phyloP scores from a whole-genome alignment of 176 grass and related monocot genomes.

The Secale cereale region DNA sequence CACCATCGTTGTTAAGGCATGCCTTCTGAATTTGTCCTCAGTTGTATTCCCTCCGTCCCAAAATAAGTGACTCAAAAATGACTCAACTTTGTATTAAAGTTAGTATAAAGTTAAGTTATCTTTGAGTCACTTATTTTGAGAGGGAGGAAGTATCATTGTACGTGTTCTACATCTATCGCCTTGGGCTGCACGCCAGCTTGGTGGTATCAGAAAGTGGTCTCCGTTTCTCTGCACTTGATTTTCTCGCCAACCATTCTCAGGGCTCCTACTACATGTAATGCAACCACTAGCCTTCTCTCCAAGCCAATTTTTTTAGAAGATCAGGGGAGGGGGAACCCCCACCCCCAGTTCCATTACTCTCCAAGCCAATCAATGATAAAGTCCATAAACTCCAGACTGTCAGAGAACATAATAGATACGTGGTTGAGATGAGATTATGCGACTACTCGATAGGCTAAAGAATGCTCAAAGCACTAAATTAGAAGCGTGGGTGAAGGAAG shows the following conservation, averaged over 20 bases:
- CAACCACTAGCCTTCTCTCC: background rate
- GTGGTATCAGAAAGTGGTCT: background rate
- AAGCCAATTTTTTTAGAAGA: too few species aligned
- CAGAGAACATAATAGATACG: background rate
- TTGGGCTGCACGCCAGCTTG: background rate
- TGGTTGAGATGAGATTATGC: background rate
- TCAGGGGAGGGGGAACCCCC: too few species aligned
- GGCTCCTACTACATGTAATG: background rate
- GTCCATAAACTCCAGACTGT: background rate
- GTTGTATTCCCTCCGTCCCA: too few species aligned
- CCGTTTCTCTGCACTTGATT: constrained; percentile 6
- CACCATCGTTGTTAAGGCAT: background rate
- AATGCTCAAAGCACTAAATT: background rate
- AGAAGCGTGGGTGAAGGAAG: background rate
- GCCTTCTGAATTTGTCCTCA: background rate
- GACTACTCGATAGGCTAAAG: background rate
- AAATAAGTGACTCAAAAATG: too few species aligned
- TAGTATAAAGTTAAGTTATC: too few species aligned
- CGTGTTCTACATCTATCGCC: background rate
- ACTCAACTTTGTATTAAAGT: too few species aligned
- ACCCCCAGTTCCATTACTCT: too few species aligned
- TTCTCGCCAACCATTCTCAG: constrained; percentile 6
- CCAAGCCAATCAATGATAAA: background rate
- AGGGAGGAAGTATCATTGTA: too few species aligned
- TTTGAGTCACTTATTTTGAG: too few species aligned